Evolutionary conservation across 2,329 filamentous ascomycete species (phyloP), one percentile per base, ranked within the genome.

Genomic region (Epicoccum sorghinum): DNA sequence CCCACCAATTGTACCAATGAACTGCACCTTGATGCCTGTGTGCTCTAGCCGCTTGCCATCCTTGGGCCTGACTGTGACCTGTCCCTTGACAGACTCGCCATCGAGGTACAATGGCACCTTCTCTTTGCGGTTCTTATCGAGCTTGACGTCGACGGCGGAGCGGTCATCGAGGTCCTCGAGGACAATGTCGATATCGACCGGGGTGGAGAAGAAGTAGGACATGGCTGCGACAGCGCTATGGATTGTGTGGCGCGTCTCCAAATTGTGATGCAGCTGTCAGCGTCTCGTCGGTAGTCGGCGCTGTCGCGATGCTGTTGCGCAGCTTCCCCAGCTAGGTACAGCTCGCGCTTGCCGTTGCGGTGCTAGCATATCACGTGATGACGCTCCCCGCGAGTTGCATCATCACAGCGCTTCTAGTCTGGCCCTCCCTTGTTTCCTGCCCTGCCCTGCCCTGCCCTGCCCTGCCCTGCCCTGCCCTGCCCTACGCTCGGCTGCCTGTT

Each of bases 11-110:
- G 93, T 96, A 74, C 95, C 95, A 69, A 99, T 97, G 80, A 99
- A 99, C 76, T 99, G 95, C 69, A 99, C 93, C 80, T 99, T 99
- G 84, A 99, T 97, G 67, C 95, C 95, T 9, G 93, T 98, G 77
- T 99, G 95, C 78, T 99, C 95, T 71, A 99, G 82, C 58, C 95
- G 86, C 83, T 98, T 98, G 73, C 95, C 95, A 82, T 99, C 95
- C 79, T 99, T 99, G 44, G 95, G 95, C 65, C 95, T 83, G 65
- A 99, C 88, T 7, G 95, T 99, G 58, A 99, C 93, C 46, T 89
- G 89, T 69, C 93, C 95, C 82, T 96, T 97, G 72, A 99, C 93
- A 37, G 93, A 97, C 81, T 99, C 95, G 66, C 96, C 95, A 74
- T 99, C 95, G 83, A 96, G 93, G 77, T 96, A 99, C 59, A 99